phyloP scores from a whole-genome alignment of 352 stramenopile genomes.

The Pythium insidiosum region DNA sequence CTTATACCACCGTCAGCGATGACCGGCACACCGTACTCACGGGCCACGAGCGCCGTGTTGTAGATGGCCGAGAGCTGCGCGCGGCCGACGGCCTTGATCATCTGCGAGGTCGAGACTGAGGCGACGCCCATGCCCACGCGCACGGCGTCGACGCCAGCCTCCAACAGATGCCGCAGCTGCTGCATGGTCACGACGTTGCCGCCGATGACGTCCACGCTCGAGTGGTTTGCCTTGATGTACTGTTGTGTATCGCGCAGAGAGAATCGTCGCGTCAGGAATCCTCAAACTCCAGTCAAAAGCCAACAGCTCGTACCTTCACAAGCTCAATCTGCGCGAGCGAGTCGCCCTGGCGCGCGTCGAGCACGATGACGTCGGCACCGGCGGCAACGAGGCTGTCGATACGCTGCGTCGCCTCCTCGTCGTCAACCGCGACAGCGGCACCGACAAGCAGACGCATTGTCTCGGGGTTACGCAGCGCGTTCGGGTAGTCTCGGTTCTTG shows the following conservation, averaged over 20 bases:
- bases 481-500: conserved; percentile 94
- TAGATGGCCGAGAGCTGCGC: conserved; percentile 98
- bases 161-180: conserved; percentile 95
- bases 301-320: conserved; percentile 23
- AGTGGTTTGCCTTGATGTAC: conserved; percentile 92
- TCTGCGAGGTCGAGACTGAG: conserved; percentile 99
- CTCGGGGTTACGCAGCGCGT: conserved; percentile 89
- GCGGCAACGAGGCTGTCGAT: conserved; percentile 83
- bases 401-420: conserved; percentile 87
- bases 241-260: background rate
- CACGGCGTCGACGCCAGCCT: conserved; percentile 97
- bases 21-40: conserved; percentile 94
- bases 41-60: conserved; percentile 91
- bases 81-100: conserved; percentile 96
- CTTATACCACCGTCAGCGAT: conserved; percentile 98
- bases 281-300: background rate
- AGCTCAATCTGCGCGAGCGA: conserved; percentile 79
- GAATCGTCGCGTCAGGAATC: background rate
- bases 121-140: conserved; percentile 98
- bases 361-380: conserved; percentile 96
- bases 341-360: conserved; percentile 98
- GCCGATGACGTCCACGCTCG: conserved; percentile 92
- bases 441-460: conserved; percentile 94
- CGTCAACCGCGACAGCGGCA: conserved; percentile 93
- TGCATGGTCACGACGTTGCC: conserved; percentile 97